Conservation (phyloP, 495 filamentous ascomycete genomes). For the Hypoxylon lienhwacheense region DNA sequence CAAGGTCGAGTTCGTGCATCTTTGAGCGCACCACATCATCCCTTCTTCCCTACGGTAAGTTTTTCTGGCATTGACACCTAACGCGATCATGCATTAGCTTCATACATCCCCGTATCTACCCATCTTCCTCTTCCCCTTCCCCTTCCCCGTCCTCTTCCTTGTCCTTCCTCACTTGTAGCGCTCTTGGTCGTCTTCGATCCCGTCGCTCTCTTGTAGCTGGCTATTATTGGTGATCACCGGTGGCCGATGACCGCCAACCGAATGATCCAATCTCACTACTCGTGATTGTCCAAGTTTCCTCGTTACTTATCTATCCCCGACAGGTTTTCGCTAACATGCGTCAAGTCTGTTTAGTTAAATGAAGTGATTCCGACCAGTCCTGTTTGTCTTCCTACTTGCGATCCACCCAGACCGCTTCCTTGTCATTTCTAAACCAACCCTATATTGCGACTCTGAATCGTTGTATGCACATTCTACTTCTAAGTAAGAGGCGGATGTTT, state of each 20-base stretch:
- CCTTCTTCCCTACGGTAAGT: constrained; percentile 44
- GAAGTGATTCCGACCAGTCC: constrained; percentile 14
- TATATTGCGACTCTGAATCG: constrained; percentile 20
- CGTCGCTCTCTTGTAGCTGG: constrained; percentile 23
- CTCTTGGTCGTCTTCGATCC: constrained; percentile 8
- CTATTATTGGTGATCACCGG: no score
- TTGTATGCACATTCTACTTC: constrained; percentile 2
- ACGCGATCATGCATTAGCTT: constrained; percentile 43
- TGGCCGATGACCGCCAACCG: no score
- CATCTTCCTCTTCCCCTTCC: constrained; percentile 7
- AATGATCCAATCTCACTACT: constrained; percentile 6
- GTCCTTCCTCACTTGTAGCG: constrained; percentile 8
- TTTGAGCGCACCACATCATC: constrained; percentile 42
- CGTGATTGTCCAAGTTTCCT: background rate
- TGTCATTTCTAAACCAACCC: constrained; percentile 11
- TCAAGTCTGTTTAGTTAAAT: constrained; percentile 11
- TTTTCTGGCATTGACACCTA: constrained; percentile 36
- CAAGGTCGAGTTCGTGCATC: constrained; percentile 39
- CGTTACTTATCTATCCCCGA: background rate
- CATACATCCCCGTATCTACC: constrained; percentile 27
- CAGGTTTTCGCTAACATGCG: constrained; percentile 6
- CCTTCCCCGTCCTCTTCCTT: constrained; percentile 15
- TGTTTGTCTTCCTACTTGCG: constrained; percentile 30
- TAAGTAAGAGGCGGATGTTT: constrained; percentile 11
- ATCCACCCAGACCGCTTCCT: constrained; percentile 34